Conservation (phyloP, 2,329 filamentous ascomycete genomes). For the Emmonsiellopsis sp. region DNA sequence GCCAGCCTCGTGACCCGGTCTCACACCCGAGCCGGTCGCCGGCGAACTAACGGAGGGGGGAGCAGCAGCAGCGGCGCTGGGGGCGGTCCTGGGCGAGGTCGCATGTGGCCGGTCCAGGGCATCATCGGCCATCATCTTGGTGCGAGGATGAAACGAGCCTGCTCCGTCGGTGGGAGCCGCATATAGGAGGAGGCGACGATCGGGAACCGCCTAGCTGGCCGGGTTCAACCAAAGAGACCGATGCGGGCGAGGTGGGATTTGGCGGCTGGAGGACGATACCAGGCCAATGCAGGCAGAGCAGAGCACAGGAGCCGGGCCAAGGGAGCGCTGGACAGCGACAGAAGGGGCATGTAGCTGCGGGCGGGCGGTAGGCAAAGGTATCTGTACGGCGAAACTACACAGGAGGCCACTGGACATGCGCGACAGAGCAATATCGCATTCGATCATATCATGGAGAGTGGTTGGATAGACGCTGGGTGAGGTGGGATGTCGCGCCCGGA, state of each 20-base stretch:
- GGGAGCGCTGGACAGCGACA: background rate
- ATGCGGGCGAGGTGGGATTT: background rate
- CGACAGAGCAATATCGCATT: background rate
- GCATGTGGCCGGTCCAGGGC: conserved; percentile 18
- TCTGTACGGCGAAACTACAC: background rate
- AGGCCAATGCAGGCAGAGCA: background rate
- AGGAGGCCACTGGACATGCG: background rate
- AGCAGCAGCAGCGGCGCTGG: conserved; percentile 4
- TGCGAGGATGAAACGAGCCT: conserved; percentile 9
- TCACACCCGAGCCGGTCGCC: conserved; percentile 8
- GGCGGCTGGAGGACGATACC: background rate
- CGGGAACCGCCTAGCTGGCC: conserved; percentile 6
- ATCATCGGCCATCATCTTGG: conserved; percentile 20
- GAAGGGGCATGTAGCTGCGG: background rate
- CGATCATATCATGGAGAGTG: background rate
- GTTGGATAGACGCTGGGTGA: background rate
- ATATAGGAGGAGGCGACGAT: conserved; percentile 7
- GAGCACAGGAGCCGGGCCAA: background rate
- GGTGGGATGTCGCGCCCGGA: conserved; percentile 4
- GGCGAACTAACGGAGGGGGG: conserved; percentile 11
- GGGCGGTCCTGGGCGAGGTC: conserved; percentile 8
- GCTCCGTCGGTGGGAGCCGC: conserved; percentile 10
- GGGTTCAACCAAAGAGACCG: background rate
- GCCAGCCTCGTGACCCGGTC: conserved; percentile 33
- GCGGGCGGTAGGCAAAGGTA: background rate